These are phyloP conservation scores for Onygena corvina DNA, from an alignment of 2,329 filamentous ascomycete species.

Conservation along the genomic window DNA sequence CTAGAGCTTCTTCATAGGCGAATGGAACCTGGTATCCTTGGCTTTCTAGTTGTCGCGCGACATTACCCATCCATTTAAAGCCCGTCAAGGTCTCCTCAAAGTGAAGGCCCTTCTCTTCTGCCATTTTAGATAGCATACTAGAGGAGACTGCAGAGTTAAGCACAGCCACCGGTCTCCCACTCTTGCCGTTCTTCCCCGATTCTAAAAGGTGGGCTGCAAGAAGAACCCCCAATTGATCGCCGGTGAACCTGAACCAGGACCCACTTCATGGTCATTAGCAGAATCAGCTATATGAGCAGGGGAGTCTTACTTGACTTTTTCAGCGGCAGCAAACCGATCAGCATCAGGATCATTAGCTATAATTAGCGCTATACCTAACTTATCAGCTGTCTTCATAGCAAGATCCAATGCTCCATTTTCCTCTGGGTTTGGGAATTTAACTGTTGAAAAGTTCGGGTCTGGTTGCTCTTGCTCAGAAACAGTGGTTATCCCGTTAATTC, in stretches of 20 bases:
- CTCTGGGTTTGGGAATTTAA: constrained; percentile 54
- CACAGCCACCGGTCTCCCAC: constrained; percentile 38
- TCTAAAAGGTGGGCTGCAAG: constrained; percentile 48
- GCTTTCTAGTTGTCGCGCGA: constrained; percentile 41
- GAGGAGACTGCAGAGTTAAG: constrained; percentile 53
- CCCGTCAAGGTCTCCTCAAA: constrained; percentile 53
- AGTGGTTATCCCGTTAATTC: constrained; percentile 25
- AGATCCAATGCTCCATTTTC: constrained; percentile 51
- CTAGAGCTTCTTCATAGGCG: constrained; percentile 54
- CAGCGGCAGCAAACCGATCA: constrained; percentile 50
- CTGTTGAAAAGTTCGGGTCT: constrained; percentile 52
- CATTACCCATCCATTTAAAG: constrained; percentile 57
- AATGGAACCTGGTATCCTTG: constrained; percentile 43
- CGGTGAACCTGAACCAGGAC: constrained; percentile 50
- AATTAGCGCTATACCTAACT: constrained; percentile 39
- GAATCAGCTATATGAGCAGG: not conserved
- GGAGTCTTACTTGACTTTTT: constrained; percentile 39
- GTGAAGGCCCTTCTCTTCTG: constrained; percentile 42
- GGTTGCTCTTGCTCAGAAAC: constrained; percentile 42
- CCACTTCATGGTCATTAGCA: constrained; percentile 24
- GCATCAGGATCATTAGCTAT: constrained; percentile 55
- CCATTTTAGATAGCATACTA: constrained; percentile 49
- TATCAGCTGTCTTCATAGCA: constrained; percentile 45
- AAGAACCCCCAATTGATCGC: constrained; percentile 53
- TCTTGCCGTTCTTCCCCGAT: constrained; percentile 23